A percentile compares a stretch with the other conserved stretches of the same genome.
Evolutionary conservation across 2,329 filamentous ascomycete genomes (phyloP).

Genomic region (Pseudogymnoascus sp.): DNA sequence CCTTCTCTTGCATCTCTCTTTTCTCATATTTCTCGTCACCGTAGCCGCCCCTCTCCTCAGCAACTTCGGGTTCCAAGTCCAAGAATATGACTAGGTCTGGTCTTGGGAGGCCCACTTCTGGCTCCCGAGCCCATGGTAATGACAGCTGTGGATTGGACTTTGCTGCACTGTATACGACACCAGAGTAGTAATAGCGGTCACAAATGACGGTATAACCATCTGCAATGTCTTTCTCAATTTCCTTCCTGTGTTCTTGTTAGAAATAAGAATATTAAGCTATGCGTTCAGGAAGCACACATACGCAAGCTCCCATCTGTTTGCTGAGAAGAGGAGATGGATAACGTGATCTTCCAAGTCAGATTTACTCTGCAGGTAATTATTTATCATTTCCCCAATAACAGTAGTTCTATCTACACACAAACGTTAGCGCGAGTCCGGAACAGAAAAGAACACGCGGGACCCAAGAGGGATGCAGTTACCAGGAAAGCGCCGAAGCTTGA

Average conservation of each 20-base stretch:
- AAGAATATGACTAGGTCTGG: conserved; percentile 86
- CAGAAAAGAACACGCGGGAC: background rate
- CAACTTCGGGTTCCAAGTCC: conserved; percentile 66
- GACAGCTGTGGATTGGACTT: conserved; percentile 65
- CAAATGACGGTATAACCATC: conserved; percentile 69
- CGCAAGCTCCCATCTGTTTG: conserved; percentile 59
- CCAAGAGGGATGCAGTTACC: conserved; percentile 34
- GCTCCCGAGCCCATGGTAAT: conserved; percentile 72
- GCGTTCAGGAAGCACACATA: conserved; percentile 12
- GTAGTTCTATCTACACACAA: conserved; percentile 51
- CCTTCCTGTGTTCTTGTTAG: conserved; percentile 32
- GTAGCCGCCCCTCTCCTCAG: conserved; percentile 72
- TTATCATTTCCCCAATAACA: conserved; percentile 60
- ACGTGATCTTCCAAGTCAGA: conserved; percentile 58
- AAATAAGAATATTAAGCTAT: conserved; percentile 24
- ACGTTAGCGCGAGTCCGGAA: conserved; percentile 13
- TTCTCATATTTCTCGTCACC: conserved; percentile 86
- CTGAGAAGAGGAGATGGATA: conserved; percentile 65
- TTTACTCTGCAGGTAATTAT: conserved; percentile 53
- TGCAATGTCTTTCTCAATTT: conserved; percentile 46
- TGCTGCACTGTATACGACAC: conserved; percentile 85
- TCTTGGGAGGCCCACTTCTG: conserved; percentile 77
- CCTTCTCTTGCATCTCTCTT: conserved; percentile 69
- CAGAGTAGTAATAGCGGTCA: conserved; percentile 92
- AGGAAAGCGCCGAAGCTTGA: conserved; percentile 58